Percentiles rank a stretch among this genome's conserved stretches.
These are phyloP conservation scores for Apiospora saccharicola DNA, from an alignment of 2,329 filamentous ascomycete species.

Conservation along the genomic window DNA sequence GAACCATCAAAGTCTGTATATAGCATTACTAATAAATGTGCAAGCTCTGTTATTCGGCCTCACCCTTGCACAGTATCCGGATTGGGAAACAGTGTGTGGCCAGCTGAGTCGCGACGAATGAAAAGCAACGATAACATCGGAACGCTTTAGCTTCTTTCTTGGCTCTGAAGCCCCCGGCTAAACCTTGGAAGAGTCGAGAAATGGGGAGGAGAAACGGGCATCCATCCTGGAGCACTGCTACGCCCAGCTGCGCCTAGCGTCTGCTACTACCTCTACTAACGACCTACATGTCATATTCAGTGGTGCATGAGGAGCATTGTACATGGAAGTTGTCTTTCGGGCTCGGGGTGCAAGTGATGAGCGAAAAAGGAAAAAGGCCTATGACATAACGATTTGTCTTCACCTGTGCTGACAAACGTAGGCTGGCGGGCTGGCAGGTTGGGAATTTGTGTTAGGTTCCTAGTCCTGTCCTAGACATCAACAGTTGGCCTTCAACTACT, in stretches of 20 bases:
- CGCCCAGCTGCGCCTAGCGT: not conserved
- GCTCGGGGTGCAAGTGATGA: not conserved
- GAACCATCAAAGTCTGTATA: not conserved
- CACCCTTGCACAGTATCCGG: not conserved
- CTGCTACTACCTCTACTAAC: not conserved
- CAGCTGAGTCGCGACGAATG: not conserved
- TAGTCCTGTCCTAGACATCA: not conserved
- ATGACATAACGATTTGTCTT: not conserved
- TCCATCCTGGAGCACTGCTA: not conserved
- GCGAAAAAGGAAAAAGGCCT: not conserved
- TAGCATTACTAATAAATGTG: conserved; percentile 4
- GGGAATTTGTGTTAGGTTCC: not conserved
- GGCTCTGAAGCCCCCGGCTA: not conserved
- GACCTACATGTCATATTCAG: conserved; percentile 4
- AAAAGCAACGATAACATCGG: not conserved
- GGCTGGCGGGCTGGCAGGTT: too few species aligned
- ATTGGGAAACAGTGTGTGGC: not conserved
- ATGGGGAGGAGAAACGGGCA: not conserved
- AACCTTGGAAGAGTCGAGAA: conserved; percentile 6
- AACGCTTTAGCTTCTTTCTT: not conserved
- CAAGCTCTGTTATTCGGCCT: not conserved
- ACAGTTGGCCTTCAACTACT: not conserved
- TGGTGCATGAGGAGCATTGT: not conserved
- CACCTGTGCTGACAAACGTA: not conserved
- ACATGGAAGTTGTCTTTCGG: not conserved